These are phyloP conservation scores for Ceratobasidium sp. DNA, from an alignment of 1,284 basidiomycete species.

Conservation along the genomic window DNA sequence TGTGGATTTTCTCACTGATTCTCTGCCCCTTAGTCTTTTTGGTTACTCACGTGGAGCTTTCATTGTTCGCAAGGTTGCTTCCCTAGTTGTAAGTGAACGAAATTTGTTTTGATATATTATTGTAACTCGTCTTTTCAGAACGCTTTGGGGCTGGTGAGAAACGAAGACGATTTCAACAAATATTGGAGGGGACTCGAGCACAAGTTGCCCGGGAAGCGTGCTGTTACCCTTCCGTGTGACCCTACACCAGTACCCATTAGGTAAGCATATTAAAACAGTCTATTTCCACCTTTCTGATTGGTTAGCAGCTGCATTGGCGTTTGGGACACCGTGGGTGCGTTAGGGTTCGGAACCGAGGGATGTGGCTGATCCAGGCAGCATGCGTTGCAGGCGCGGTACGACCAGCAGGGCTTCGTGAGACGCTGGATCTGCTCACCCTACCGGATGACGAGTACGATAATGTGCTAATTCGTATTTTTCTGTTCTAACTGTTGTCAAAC, in stretches of 20 bases:
- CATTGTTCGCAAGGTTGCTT: conserved; percentile 44
- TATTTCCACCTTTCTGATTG: neutral
- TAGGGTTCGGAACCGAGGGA: neutral
- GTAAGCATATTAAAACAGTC: neutral
- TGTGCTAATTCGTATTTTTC: neutral
- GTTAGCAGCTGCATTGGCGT: conserved; percentile 13
- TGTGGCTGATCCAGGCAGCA: neutral
- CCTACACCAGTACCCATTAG: neutral
- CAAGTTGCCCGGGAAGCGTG: neutral
- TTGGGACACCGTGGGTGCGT: conserved; percentile 37
- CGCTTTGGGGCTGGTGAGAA: neutral
- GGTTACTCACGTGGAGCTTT: conserved; percentile 42
- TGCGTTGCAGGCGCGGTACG: conserved; percentile 13
- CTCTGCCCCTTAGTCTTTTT: neutral
- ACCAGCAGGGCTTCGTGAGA: neutral
- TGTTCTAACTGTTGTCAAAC: too few relatives aligned
- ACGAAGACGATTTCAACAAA: neutral
- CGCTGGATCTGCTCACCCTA: conserved; percentile 6
- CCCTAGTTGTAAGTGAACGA: conserved; percentile 29
- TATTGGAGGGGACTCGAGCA: conserved; percentile 8
- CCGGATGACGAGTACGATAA: conserved; percentile 24
- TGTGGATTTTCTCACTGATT: neutral
- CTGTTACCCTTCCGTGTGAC: neutral
- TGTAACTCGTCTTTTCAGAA: neutral
- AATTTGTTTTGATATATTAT: neutral